These are phyloP conservation scores for Trichoderma breve DNA, from an alignment of 2,329 filamentous ascomycete species.

Conservation along the genomic window DNA sequence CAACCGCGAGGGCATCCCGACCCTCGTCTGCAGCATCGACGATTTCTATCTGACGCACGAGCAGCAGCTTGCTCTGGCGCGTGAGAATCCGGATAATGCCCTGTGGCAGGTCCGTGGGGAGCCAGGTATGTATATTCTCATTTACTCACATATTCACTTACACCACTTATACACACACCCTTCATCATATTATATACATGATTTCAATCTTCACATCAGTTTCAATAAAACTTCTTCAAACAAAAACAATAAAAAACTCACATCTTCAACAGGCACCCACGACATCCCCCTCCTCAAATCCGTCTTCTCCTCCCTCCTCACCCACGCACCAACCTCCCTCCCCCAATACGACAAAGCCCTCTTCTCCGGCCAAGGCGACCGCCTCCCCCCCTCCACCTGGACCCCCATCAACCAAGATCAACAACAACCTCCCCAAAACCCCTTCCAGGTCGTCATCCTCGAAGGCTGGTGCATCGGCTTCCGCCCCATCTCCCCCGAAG, in stretches of 20 bases:
- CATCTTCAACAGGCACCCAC: constrained; percentile 54
- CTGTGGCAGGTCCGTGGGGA: constrained; percentile 81
- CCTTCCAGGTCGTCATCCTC: constrained; percentile 68
- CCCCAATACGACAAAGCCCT: constrained; percentile 84
- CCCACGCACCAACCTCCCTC: constrained; percentile 52
- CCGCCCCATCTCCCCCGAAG: constrained; percentile 55
- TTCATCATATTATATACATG: no score
- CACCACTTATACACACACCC: not conserved
- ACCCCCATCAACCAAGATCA: constrained; percentile 53
- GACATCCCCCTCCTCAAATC: constrained; percentile 63
- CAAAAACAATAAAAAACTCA: not conserved
- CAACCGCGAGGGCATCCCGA: constrained; percentile 55
- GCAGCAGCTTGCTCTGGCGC: constrained; percentile 64
- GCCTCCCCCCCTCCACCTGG: constrained; percentile 63
- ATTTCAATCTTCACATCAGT: not conserved
- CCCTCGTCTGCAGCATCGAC: constrained; percentile 77
- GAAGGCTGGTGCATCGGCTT: constrained; percentile 94
- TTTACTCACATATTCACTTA: not conserved
- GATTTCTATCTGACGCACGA: constrained; percentile 80
- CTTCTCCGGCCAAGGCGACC: constrained; percentile 73
- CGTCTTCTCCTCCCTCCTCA: constrained; percentile 61
- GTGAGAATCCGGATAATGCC: constrained; percentile 65
- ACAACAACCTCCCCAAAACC: constrained; percentile 32
- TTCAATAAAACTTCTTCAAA: not conserved
- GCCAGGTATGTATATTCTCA: constrained; percentile 52